Evolutionary conservation across 2,329 filamentous ascomycete genomes (phyloP), one percentile per base, ranked within the genome.

Genomic region (Fonsecaea multimorphosa): DNA sequence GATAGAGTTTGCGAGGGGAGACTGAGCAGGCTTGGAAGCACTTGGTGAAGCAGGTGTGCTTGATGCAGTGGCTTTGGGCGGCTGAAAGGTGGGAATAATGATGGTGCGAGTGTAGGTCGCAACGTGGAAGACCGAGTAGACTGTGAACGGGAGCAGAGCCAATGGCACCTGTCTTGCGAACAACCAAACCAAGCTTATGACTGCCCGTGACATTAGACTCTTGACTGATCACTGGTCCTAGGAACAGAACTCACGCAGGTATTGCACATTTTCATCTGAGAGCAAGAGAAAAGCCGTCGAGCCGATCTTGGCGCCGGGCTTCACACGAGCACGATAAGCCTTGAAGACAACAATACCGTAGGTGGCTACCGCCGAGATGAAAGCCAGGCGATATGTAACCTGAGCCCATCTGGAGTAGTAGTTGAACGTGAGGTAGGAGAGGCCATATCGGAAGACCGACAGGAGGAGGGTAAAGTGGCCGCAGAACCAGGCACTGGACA

Each of bases 331-430:
- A 72, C 93, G 89, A 83, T 93, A 92, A 65, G 92, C 93, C 87
- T 99, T 99, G 86, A 97, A 98, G 68, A 99, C 94, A 57, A 99
- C 95, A 72, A 99, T 98, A 71, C 95, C 94, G 79, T 99, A 99
- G 11, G 95, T 98, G 57, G 88, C 87, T 55, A 93, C 92, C 5
- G 95, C 95, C 2, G 93, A 89, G 73, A 97, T 72, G 78, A 99
- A 99, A 64, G 93, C 91, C 61, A 90, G 87, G 74, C 95, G 93
- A 83, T 99, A 99, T 64, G 90, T 90, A 78, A 95, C 89, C 72
- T 87, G 85, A 55, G 94, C 93, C 83, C 88, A 87, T 76, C 86
- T 81, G 64, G 88, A 89, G 77, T 90, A 90, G 78, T 88, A 93
- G 85, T 96, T 96, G 85, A 98, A 91, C 75, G 90, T 90, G 65